phyloP scores from a whole-genome alignment of 176 grass and related monocot species.

The Chloris gayana region DNA sequence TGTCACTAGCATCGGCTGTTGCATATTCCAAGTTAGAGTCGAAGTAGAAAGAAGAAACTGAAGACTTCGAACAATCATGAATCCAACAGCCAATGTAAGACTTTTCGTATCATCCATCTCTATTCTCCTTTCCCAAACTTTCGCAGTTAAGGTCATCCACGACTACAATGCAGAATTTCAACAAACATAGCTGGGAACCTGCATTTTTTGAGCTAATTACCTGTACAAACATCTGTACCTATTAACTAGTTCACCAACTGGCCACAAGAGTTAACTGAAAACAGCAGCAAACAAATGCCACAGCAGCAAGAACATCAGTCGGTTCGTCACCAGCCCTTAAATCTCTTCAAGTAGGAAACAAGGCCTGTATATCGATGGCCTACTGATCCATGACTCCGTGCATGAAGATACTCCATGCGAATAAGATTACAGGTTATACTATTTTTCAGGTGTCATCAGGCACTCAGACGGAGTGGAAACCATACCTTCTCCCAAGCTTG shows the following conservation, averaged over 20 bases:
- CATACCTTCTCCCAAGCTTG: conserved; percentile 1
- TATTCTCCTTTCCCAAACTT: not conserved
- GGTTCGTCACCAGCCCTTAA: not conserved
- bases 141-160: not conserved
- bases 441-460: no score
- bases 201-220: not conserved
- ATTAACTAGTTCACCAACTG: not conserved
- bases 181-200: not conserved
- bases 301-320: not conserved
- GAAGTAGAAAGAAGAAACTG: no score
- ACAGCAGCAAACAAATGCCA: not conserved
- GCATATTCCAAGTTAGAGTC: no score
- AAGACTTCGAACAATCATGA: no score
- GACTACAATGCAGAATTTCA: not conserved
- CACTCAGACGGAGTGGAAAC: not conserved
- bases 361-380: not conserved
- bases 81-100: not conserved
- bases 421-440: no score
- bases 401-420: no score
- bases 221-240: not conserved
- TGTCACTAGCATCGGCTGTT: no score
- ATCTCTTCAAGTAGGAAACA: not conserved
- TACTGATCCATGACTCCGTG: no score
- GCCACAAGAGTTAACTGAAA: not conserved
- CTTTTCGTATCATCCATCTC: not conserved